Base-by-base conservation (phyloP, 148 eudicot genomes). In the Linanthus parryae region DNA sequence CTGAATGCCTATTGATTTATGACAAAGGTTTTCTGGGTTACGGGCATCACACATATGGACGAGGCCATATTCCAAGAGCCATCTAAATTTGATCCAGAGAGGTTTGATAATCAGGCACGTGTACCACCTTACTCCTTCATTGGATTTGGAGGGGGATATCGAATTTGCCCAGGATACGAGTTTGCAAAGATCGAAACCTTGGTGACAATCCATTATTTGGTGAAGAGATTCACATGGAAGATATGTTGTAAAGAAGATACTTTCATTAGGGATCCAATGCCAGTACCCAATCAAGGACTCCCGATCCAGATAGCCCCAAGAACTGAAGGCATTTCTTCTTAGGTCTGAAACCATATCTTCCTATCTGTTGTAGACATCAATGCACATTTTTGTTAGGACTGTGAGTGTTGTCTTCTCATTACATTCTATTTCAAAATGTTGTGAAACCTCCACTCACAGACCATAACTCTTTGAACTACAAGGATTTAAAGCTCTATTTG, bases 101-200 rank as follows among this genome's bases (percentile, higher is more conserved):
- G 74, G 42, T 76, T 72, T 35, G 73, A 61, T 24, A 72, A 68
- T 50, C 72, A 58, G 54, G 56, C 74, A 47, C 16, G 69, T 22
- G 10, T 65, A 24, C 78, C 77, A 27, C 69, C 82, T 28, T 72
- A 72, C 58, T 52, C 54, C 51, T 76, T 21, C 34, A n/a, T 72
- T 26, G 63, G 77, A 39, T 72, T 76, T 23, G 77, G 78, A 68
- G 77, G 66, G 33, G 77, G 81, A 9, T 28, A 66, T 33, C 63
- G 82, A 21, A 65, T 76, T 13, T 76, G 82, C 42, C 77, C 82
- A 3, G 77, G 77, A 40, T 42, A 64, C n/a, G 78, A 76, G 66
- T 69, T 72, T 61, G 82, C 74, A 3, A 72, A 55, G 57, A 72
- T 72, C 23, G 78, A 77, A 48, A 77, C 62, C 3, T 36, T 77